Percentiles rank a stretch among this genome's conserved stretches.
Conservation (phyloP, 23 red algal species). For the Gracilaria vermiculophylla region DNA sequence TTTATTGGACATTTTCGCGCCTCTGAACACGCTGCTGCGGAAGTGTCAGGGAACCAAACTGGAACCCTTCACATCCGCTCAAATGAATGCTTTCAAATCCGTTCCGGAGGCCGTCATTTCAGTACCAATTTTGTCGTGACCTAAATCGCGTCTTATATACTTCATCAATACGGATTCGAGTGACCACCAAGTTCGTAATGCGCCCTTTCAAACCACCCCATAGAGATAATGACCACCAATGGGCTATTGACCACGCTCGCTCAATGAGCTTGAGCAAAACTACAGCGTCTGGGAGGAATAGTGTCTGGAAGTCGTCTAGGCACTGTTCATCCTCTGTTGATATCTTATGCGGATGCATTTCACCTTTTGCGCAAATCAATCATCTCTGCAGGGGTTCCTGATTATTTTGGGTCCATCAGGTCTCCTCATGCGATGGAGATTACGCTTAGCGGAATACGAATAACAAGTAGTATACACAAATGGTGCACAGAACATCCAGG, state of each 20-base stretch:
- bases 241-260: not conserved
- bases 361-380: not conserved
- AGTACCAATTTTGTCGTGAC: not conserved
- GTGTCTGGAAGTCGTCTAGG: conserved; percentile 5
- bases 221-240: not conserved
- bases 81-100: not conserved
- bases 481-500: not conserved
- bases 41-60: no score
- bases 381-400: not conserved
- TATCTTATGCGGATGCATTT: not conserved
- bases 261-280: not conserved
- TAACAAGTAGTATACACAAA: not conserved
- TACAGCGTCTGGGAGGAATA: not conserved
- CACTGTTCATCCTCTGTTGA: not conserved
- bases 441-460: not conserved
- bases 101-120: not conserved
- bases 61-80: no score
- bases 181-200: not conserved
- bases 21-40: no score
- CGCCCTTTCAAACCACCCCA: not conserved
- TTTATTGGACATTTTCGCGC: no score
- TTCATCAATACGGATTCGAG: not conserved
- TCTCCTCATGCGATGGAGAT: not conserved
- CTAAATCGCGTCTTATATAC: not conserved
- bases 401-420: not conserved